Evolutionary conservation across 441 rosid species (phyloP).

Genomic region (Euphorbia celastroides): DNA sequence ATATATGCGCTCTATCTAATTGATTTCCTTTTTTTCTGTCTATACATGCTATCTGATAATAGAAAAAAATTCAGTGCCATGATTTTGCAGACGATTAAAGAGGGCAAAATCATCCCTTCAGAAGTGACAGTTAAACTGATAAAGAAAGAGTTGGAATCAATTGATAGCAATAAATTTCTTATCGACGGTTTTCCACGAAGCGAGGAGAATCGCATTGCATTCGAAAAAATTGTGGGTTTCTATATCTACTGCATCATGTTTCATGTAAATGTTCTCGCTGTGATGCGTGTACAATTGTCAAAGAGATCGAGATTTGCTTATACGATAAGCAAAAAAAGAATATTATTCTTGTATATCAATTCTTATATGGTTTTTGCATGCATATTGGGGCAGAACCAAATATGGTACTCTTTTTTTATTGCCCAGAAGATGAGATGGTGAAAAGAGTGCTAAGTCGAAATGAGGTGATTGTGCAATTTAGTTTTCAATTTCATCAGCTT

Average conservation of each 20-base stretch:
- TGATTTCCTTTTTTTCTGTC: not conserved
- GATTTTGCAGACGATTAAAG: constrained; percentile 70
- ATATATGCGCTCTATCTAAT: not conserved
- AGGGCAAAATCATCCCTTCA: constrained; percentile 85
- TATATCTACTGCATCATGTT: too few species aligned
- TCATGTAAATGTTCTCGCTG: constrained; percentile 1
- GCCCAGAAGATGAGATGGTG: constrained; percentile 90
- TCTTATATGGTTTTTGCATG: constrained; percentile 8
- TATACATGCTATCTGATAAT: constrained; percentile 5
- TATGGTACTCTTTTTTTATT: constrained; percentile 76
- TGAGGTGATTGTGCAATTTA: constrained; percentile 44
- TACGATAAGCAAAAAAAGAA: too few species aligned
- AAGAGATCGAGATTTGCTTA: not conserved
- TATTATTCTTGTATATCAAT: too few species aligned
- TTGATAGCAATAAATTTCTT: constrained; percentile 60
- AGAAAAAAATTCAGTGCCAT: constrained; percentile 41
- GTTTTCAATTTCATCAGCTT: not conserved
- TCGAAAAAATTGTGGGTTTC: constrained; percentile 63
- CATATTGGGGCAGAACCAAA: constrained; percentile 78
- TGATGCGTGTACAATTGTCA: constrained; percentile 6
- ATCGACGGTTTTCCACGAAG: constrained; percentile 92
- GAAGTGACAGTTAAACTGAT: constrained; percentile 88
- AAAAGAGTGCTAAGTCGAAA: constrained; percentile 80
- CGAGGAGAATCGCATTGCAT: constrained; percentile 76
- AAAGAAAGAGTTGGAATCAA: constrained; percentile 60